Percentiles rank a stretch among this genome's conserved stretches.
These are phyloP conservation scores for Bruguiera hainesii DNA, from an alignment of 441 rosid genomes.

Conservation along the genomic window DNA sequence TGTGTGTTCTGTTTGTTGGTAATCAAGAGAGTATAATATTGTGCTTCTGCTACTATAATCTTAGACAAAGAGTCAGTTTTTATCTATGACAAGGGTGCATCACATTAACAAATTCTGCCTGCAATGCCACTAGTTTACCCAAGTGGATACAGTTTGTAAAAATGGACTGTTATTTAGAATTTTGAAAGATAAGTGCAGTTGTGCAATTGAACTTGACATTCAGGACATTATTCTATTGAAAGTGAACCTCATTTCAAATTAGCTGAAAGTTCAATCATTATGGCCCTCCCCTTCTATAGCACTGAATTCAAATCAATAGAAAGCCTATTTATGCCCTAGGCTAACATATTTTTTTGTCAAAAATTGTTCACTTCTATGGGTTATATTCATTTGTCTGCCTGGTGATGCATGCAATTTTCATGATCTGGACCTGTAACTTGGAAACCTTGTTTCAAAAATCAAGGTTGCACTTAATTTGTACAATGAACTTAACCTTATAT, in stretches of 20 bases:
- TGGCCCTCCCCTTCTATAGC: too few species aligned
- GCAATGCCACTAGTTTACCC: too few species aligned
- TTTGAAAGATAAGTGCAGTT: too few species aligned
- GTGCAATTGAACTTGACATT: too few species aligned
- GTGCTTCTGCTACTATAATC: background rate
- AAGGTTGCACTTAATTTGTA: background rate
- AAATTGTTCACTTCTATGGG: background rate
- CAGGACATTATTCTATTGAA: background rate
- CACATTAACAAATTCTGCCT: too few species aligned
- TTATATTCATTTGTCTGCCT: background rate
- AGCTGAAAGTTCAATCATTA: too few species aligned
- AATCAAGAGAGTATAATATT: background rate
- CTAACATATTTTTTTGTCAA: background rate
- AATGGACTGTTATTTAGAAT: too few species aligned
- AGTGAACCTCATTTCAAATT: background rate
- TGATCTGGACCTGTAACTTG: background rate
- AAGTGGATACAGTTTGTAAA: too few species aligned
- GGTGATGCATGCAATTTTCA: background rate
- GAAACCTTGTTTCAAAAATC: background rate
- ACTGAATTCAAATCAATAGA: too few species aligned
- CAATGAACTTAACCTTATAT: constrained; percentile 1
- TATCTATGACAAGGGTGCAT: constrained; percentile 2
- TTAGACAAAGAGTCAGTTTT: background rate
- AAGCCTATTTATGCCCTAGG: too few species aligned
- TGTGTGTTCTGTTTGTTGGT: background rate